Evolutionary conservation across 345 rosid species (phyloP), one percentile per base, ranked within the genome.

Genomic region (Raphanus raphanistrum): DNA sequence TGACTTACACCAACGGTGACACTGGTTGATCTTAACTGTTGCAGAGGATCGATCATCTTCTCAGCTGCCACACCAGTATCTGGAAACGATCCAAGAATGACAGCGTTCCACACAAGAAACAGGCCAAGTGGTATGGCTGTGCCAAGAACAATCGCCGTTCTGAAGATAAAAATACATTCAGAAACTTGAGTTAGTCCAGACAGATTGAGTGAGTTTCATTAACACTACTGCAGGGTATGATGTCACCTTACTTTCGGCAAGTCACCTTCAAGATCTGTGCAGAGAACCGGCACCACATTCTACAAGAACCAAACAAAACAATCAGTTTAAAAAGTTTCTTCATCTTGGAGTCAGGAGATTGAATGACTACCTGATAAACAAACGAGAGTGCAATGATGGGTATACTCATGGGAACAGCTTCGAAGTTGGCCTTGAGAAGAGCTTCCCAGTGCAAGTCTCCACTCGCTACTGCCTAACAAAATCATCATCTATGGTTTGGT

Each of bases 181-280:
- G 12, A 69, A 74, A 10, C n/a, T 55, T 43, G 17, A 62, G 75
- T 45, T 38, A 67, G 15, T 59, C 6, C 17, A 32, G 9, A 66
- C 8, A 59, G 3, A 52, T 12, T 9, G 58, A 50, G 64, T 67
- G 61, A 61, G 58, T 33, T 66, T 60, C 41, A 76, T 21, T 6
- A 70, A n/a, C 41, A 62, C n/a, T 6, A 38, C 25, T 5, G 16
- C 45, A 77, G 66, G 29, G 61, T 74, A 21, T 74, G 78, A 54
- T 67, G 71, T 86, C 90, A 94, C 96, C 97, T 92, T 87, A 92
- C 96, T 92, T 87, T 92, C 72, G 93, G 89, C 79, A 94, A 81
- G 87, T 94, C 84, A 84, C 98, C 98, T 85, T 94, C 98, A 72
- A 94, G 93, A 84, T 92, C 90, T 15, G 94, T 87, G 83, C 98